Conservation (phyloP, 768 basidiomycete genomes). For the Russula compacta region DNA sequence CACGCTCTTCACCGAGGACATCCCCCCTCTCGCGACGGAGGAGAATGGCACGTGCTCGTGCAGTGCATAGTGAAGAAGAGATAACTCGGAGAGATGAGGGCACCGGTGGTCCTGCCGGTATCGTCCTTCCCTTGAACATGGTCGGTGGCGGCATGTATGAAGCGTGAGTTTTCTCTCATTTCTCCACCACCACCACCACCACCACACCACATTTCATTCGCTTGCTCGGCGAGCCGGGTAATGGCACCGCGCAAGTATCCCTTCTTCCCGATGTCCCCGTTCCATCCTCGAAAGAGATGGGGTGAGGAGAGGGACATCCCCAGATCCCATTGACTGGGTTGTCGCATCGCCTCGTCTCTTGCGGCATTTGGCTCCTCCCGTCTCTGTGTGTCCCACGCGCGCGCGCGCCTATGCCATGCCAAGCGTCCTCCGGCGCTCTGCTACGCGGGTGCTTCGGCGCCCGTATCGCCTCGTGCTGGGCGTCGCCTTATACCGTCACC, state of each 20-base stretch:
- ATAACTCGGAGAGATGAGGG: constrained; percentile 29
- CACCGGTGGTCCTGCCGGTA: constrained; percentile 41
- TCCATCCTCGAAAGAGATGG: background rate
- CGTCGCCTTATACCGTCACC: background rate
- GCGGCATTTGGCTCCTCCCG: too few relatives aligned
- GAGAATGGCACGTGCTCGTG: constrained; percentile 20
- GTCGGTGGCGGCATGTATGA: constrained; percentile 46
- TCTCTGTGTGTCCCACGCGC: too few relatives aligned
- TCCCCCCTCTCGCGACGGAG: constrained; percentile 16
- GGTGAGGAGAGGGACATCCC: background rate
- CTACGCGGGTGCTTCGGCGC: background rate
- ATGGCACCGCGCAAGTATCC: background rate
- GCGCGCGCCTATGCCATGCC: background rate
- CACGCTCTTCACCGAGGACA: background rate
- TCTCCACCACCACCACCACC: background rate
- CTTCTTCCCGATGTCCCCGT: background rate
- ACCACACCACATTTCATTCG: too few relatives aligned
- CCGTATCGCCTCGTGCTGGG: background rate
- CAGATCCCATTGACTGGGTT: background rate
- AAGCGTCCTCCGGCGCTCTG: background rate
- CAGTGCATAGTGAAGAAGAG: background rate
- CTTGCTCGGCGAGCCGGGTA: background rate
- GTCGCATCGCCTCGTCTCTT: too few relatives aligned
- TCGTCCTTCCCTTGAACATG: constrained; percentile 49
- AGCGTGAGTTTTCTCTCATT: constrained; percentile 39